phyloP scores from a whole-genome alignment of 495 filamentous ascomycete genomes.

The Neurospora tetrasperma region DNA sequence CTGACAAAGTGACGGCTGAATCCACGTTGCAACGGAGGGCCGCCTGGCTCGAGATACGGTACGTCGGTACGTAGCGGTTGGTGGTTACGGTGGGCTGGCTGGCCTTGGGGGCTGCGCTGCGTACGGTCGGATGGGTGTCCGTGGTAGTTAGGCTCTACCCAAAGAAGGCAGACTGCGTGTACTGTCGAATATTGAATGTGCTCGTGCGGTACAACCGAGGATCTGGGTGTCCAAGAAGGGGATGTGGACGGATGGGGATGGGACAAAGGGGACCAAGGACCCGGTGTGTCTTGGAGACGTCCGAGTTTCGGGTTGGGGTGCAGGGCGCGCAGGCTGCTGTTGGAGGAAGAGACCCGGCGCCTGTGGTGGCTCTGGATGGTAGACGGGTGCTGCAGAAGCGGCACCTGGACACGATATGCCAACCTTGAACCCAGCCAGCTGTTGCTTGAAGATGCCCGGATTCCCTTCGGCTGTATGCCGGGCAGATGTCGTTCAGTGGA shows the following conservation, averaged over 20 bases:
- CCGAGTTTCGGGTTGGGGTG: not conserved
- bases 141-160: not conserved
- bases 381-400: not conserved
- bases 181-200: not conserved
- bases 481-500: slow-evolving; percentile 1
- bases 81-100: not conserved
- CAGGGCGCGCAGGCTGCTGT: not conserved
- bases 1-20: not conserved
- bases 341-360: not conserved
- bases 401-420: not conserved
- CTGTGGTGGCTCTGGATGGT: not conserved
- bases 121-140: not conserved
- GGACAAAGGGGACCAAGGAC: not conserved
- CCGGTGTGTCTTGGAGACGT: not conserved
- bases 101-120: not conserved
- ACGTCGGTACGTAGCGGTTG: not conserved
- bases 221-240: not conserved
- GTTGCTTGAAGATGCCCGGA: not conserved
- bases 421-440: not conserved
- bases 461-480: not conserved
- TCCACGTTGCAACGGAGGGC: not conserved
- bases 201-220: not conserved
- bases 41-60: not conserved
- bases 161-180: not conserved
- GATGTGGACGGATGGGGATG: slow-evolving; percentile 1